These are phyloP conservation scores for Sporothrix mexicana DNA, from an alignment of 2,329 filamentous ascomycete species.

Conservation along the genomic window DNA sequence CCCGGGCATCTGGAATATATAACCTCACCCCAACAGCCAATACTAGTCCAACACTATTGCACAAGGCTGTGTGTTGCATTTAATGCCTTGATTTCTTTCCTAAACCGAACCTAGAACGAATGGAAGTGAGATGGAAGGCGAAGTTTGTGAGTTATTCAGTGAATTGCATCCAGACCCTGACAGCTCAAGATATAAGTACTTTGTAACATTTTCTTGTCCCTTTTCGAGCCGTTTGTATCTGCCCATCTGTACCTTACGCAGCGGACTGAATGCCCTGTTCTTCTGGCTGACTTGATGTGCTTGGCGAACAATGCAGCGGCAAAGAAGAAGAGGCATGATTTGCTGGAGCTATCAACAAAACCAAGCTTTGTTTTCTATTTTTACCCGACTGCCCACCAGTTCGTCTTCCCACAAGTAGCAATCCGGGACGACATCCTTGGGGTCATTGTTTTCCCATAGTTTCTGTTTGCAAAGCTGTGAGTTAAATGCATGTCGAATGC, in stretches of 20 bases:
- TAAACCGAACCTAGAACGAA: too few species aligned
- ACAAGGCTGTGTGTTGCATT: conserved; percentile 6
- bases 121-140: too few species aligned
- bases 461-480: neutral
- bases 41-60: neutral
- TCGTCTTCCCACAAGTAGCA: conserved; percentile 7
- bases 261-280: too few species aligned
- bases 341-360: neutral
- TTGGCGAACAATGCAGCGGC: conserved; percentile 2
- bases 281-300: neutral
- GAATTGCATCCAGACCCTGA: too few species aligned
- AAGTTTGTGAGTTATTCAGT: too few species aligned
- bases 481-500: neutral
- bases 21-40: neutral
- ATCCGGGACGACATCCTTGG: neutral
- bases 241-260: too few species aligned
- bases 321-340: neutral
- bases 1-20: neutral
- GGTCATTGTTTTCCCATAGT: conserved; percentile 6
- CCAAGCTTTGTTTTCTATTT: too few species aligned
- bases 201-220: too few species aligned
- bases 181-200: too few species aligned
- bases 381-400: neutral
- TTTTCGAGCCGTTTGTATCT: too few species aligned
- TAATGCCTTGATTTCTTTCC: too few species aligned